A percentile compares a stretch with the other conserved stretches of the same genome.
These are phyloP conservation scores for Amanita pseudoporphyria DNA, from an alignment of 768 basidiomycete genomes.

Conservation along the genomic window DNA sequence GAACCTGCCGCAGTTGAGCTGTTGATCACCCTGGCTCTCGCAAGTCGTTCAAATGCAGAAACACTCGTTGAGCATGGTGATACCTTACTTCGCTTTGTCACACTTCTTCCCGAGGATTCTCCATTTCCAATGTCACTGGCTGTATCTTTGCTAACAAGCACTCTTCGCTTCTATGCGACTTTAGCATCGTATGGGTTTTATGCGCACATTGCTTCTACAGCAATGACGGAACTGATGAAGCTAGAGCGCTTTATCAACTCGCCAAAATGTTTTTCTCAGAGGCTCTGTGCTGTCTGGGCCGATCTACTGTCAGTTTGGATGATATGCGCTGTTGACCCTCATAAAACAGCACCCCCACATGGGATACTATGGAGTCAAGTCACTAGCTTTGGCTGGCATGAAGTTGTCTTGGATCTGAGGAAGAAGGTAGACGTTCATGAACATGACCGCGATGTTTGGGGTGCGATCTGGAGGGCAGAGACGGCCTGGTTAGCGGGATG, in stretches of 20 bases:
- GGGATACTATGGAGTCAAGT: constrained; percentile 88
- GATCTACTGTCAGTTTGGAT: constrained; percentile 63
- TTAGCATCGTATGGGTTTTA: constrained; percentile 78
- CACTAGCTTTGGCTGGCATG: constrained; percentile 66
- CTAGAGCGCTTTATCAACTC: constrained; percentile 40
- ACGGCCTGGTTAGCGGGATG: constrained; percentile 73
- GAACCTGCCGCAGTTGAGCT: constrained; percentile 46
- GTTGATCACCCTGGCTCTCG: constrained; percentile 43
- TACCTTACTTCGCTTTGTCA: constrained; percentile 63
- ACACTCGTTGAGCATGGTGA: constrained; percentile 48
- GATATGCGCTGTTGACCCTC: constrained; percentile 83
- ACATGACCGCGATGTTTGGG: constrained; percentile 28
- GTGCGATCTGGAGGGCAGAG: constrained; percentile 45
- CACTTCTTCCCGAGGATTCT: constrained; percentile 38
- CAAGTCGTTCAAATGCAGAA: constrained; percentile 62
- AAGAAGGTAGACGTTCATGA: constrained; percentile 21
- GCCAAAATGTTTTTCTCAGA: constrained; percentile 22
- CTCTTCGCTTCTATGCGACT: constrained; percentile 51
- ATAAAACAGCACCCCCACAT: constrained; percentile 77
- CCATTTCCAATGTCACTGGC: constrained; percentile 34
- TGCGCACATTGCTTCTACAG: constrained; percentile 56
- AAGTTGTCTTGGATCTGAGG: constrained; percentile 38
- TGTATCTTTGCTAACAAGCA: constrained; percentile 39
- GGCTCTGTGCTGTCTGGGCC: constrained; percentile 42
- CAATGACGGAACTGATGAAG: constrained; percentile 42